These are phyloP conservation scores for Candida caryicola DNA, from an alignment of 805 yeast species.

Conservation along the genomic window DNA sequence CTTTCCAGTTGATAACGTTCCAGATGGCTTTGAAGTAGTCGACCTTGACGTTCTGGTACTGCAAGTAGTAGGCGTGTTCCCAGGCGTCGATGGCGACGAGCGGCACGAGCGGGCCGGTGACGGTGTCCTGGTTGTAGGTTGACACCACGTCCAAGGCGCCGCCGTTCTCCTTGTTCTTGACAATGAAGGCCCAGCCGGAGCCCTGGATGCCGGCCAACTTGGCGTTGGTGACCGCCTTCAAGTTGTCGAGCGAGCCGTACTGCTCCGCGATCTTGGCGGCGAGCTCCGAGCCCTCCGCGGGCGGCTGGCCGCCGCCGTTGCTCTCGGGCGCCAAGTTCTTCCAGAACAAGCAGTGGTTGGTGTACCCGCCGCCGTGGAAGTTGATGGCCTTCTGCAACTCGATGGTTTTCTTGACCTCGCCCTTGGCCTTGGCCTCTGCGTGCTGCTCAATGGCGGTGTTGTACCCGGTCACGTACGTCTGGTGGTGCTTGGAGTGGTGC, in stretches of 20 bases:
- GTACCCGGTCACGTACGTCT: conserved; percentile 84
- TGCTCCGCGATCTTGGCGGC: conserved; percentile 57
- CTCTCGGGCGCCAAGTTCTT: conserved; percentile 76
- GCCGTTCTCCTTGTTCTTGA: conserved; percentile 66
- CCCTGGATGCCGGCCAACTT: conserved; percentile 84
- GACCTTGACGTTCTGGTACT: conserved; percentile 85
- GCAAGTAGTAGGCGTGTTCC: conserved; percentile 96
- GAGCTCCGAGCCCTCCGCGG: conserved; percentile 51
- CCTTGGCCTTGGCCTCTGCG: conserved; percentile 57
- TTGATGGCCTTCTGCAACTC: conserved; percentile 72
- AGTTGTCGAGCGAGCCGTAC: conserved; percentile 70
- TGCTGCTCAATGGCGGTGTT: conserved; percentile 75
- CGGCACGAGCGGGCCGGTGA: conserved; percentile 65
- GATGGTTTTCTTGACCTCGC: conserved; percentile 58
- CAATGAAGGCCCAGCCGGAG: conserved; percentile 93
- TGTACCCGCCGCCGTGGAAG: conserved; percentile 90
- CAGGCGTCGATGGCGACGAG: conserved; percentile 90
- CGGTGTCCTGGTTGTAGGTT: conserved; percentile 85
- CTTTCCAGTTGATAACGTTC: conserved; percentile 93
- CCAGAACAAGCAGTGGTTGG: conserved; percentile 87
- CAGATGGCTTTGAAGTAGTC: conserved; percentile 93
- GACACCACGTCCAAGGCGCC: conserved; percentile 77
- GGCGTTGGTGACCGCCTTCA: conserved; percentile 59
- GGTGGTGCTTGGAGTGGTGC: conserved; percentile 90
- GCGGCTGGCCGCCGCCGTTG: conserved; percentile 73